Percentiles rank a stretch among this genome's conserved stretches.
These are phyloP conservation scores for Kwoniella heveanensis DNA, from an alignment of 768 basidiomycete species.

Conservation along the genomic window DNA sequence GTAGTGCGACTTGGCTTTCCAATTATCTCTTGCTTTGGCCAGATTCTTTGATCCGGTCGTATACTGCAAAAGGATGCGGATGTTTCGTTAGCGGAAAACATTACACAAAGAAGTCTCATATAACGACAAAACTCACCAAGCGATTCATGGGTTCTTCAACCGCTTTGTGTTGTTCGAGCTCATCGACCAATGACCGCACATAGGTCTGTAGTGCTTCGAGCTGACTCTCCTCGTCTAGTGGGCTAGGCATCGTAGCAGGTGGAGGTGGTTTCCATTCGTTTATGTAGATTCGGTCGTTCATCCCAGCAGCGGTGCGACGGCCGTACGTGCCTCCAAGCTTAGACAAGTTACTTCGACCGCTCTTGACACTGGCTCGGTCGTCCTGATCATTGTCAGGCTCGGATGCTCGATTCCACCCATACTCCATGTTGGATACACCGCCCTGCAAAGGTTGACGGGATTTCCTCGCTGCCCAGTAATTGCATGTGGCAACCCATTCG, in stretches of 20 bases:
- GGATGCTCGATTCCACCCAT: conserved; percentile 86
- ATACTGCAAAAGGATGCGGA: conserved; percentile 63
- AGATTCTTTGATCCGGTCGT: conserved; percentile 72
- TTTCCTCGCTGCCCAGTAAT: conserved; percentile 96
- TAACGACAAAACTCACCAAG: conserved; percentile 63
- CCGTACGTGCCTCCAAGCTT: conserved; percentile 34
- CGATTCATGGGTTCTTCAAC: conserved; percentile 77
- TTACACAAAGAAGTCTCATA: too few species aligned
- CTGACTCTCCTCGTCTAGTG: conserved; percentile 89
- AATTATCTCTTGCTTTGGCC: conserved; percentile 79
- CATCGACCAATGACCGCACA: conserved; percentile 70
- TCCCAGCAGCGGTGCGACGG: conserved; percentile 27
- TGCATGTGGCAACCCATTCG: conserved; percentile 98
- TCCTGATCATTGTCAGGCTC: conserved; percentile 51
- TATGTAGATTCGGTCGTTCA: conserved; percentile 70
- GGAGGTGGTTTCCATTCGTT: conserved; percentile 94
- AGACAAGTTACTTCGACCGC: conserved; percentile 58
- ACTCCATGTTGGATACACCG: conserved; percentile 98
- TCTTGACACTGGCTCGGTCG: conserved; percentile 63
- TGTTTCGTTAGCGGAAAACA: too few species aligned
- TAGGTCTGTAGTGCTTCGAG: conserved; percentile 85
- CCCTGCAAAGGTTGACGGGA: conserved; percentile 94
- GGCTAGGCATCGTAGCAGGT: conserved; percentile 77
- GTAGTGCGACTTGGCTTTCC: conserved; percentile 89
- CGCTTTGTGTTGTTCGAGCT: conserved; percentile 80